Percentiles rank a stretch among this genome's conserved stretches.
Conservation (phyloP, 2,329 filamentous ascomycete genomes). For the Sphaerulina vaccinii region DNA sequence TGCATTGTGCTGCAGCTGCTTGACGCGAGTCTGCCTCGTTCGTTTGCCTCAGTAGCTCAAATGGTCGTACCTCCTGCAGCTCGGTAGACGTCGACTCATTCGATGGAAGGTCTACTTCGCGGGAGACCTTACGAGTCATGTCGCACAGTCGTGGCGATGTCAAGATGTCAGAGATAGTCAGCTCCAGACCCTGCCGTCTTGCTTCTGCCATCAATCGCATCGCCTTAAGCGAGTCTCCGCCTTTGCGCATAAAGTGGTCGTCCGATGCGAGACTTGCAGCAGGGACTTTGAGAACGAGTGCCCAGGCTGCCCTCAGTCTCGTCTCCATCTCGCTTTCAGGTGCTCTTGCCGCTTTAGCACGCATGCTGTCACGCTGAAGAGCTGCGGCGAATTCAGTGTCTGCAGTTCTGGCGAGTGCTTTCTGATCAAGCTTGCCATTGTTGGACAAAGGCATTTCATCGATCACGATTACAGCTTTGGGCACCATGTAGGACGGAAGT, state of each 20-base stretch:
- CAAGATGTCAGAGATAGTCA: slow-evolving; percentile 2
- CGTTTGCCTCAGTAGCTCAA: slow-evolving; percentile 2
- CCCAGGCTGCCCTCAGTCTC: slow-evolving; percentile 5
- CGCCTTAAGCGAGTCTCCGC: slow-evolving; percentile 8
- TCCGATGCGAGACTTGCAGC: background rate
- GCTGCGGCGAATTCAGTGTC: slow-evolving; percentile 3
- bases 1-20: background rate
- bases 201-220: slow-evolving; percentile 7
- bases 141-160: slow-evolving; percentile 1
- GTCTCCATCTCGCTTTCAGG: background rate
- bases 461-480: slow-evolving; percentile 2
- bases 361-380: background rate
- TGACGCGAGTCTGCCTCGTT: background rate
- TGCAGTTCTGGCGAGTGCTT: slow-evolving; percentile 1
- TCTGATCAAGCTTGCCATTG: slow-evolving; percentile 42
- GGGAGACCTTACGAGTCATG: slow-evolving; percentile 1
- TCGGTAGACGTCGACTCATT: background rate
- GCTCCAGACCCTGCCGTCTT: slow-evolving; percentile 1
- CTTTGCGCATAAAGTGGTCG: slow-evolving; percentile 11
- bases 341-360: background rate
- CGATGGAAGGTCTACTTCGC: background rate
- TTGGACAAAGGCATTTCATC: slow-evolving; percentile 27
- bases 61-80: background rate
- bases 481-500: slow-evolving; percentile 10
- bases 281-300: background rate